Evolutionary conservation across 2,329 filamentous ascomycete species (phyloP).

Genomic region (Trichoderma lentiforme): DNA sequence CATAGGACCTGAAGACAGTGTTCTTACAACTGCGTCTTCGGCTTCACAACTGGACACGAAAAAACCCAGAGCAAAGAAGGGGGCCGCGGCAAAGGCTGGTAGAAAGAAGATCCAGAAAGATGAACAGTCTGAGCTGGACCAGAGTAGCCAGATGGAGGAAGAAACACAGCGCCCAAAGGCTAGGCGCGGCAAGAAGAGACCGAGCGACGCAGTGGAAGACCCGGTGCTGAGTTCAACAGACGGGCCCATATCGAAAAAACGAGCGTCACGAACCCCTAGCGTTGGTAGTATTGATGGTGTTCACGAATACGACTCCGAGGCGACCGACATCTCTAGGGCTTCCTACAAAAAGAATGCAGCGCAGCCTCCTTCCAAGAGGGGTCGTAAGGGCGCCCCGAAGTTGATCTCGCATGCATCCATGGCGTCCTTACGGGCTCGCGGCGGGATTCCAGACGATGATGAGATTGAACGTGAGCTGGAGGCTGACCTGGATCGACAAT

Average conservation of each 20-base stretch:
- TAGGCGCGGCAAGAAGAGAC: slow-evolving; percentile 58
- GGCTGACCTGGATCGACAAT: slow-evolving; percentile 58
- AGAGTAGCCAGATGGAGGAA: slow-evolving; percentile 30
- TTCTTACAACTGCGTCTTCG: slow-evolving; percentile 57
- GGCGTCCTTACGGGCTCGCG: slow-evolving; percentile 41
- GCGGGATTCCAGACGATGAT: slow-evolving; percentile 54
- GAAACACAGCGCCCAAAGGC: slow-evolving; percentile 36
- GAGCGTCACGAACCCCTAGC: slow-evolving; percentile 51
- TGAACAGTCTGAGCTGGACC: slow-evolving; percentile 45
- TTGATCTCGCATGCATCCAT: slow-evolving; percentile 47
- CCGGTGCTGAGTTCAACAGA: slow-evolving; percentile 41
- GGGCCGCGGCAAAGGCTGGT: slow-evolving; percentile 41
- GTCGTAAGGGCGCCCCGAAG: slow-evolving; percentile 42
- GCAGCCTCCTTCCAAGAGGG: slow-evolving; percentile 37
- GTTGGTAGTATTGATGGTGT: slow-evolving; percentile 42
- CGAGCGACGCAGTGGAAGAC: slow-evolving; percentile 57
- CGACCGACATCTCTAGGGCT: slow-evolving; percentile 36
- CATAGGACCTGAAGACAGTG: slow-evolving; percentile 54
- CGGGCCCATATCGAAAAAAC: slow-evolving; percentile 57
- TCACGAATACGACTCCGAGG: slow-evolving; percentile 38
- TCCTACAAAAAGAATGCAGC: slow-evolving; percentile 40
- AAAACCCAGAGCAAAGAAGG: slow-evolving; percentile 52
- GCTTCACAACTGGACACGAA: slow-evolving; percentile 60
- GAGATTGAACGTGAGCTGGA: slow-evolving; percentile 65
- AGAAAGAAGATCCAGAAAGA: slow-evolving; percentile 48